Evolutionary conservation across 805 yeast species (phyloP), one percentile per base, ranked within the genome.

Genomic region (Kregervanrija delftensis): DNA sequence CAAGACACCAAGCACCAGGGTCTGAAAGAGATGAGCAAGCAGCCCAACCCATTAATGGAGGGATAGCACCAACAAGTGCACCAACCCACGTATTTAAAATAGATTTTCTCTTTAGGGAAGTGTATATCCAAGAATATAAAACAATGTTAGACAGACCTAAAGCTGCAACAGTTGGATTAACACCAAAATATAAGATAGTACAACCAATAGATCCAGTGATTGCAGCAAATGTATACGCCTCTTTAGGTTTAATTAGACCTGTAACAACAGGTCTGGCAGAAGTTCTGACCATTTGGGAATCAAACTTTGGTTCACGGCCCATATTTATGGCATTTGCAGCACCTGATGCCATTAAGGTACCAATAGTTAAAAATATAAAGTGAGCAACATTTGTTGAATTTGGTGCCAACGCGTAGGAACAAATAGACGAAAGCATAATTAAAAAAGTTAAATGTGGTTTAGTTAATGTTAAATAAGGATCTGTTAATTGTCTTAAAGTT

Each of bases 11-110:
- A 3, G 95, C 95, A 8, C 93, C 97, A 0, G 98, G 96, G 50
- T 88, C 86, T 3, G 74, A 53, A 33, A 90, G 65, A 1, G 89
- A 77, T 3, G 87, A 79, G 11, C 96, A 85, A 0, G 91, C 88
- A 2, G 96, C 96, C 99, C 99, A 93, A 2, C 99, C 99, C 99
- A 93, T 93, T 41, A 93, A 72, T 15, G 99, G 99, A 0, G 99
- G 99, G 39, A 93, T 86, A 0, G 97, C 99, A 4, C 99, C 99
- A 4, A 93, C 99, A n/a, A 93, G 62, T 0, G 99, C 99, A 14
- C 99, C 99, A 3, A 93, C 93, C 99, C 99, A 93, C 0, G 99
- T 93, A 63, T 93, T 93, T 35, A 86, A 61, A 42, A 93, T 91
- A 17, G 86, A 81, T 48, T 73, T 77, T 45, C 99, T 74, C 60